These are phyloP conservation scores for Ottelia alismoides DNA, from an alignment of 106 monocot genomes.

Conservation along the genomic window DNA sequence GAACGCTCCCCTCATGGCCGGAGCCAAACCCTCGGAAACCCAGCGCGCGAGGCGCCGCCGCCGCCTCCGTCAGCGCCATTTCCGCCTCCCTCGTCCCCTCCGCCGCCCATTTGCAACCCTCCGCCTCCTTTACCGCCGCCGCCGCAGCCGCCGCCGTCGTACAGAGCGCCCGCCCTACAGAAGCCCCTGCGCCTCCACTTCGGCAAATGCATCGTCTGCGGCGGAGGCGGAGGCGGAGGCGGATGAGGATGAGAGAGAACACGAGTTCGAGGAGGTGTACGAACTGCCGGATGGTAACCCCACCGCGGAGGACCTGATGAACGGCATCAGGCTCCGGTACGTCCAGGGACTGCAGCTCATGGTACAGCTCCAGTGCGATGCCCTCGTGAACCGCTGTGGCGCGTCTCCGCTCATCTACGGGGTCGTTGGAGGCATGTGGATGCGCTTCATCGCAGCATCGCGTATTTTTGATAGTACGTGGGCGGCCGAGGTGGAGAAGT, in stretches of 20 bases:
- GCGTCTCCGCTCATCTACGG: slow-evolving; percentile 43
- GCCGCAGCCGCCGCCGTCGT: slow-evolving; percentile 1
- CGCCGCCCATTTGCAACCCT: slow-evolving; percentile 21
- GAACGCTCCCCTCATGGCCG: slow-evolving; percentile 25
- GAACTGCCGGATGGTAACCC: slow-evolving; percentile 17
- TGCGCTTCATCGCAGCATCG: slow-evolving; percentile 29
- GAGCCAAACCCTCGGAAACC: slow-evolving; percentile 32
- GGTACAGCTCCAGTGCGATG: slow-evolving; percentile 71
- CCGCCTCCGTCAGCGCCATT: too few species aligned
- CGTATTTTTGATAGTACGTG: slow-evolving; percentile 41
- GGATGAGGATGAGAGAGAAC: slow-evolving; percentile 1
- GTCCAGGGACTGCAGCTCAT: slow-evolving; percentile 76
- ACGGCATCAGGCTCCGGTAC: slow-evolving; percentile 31
- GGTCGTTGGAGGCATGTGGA: slow-evolving; percentile 40
- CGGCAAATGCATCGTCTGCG: background rate
- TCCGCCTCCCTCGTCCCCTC: slow-evolving; percentile 23
- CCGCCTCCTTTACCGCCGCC: slow-evolving; percentile 2
- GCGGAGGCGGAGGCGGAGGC: background rate
- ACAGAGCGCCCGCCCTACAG: slow-evolving; percentile 6
- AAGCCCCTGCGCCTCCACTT: slow-evolving; percentile 2
- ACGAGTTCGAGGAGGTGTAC: slow-evolving; percentile 3
- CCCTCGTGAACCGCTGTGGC: slow-evolving; percentile 41
- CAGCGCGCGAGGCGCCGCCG: slow-evolving; percentile 24
- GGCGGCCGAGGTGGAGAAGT: slow-evolving; percentile 25
- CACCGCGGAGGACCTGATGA: slow-evolving; percentile 13